Conservation (phyloP, 1,139 yeast species). For the Pichia sorboxylosa region DNA sequence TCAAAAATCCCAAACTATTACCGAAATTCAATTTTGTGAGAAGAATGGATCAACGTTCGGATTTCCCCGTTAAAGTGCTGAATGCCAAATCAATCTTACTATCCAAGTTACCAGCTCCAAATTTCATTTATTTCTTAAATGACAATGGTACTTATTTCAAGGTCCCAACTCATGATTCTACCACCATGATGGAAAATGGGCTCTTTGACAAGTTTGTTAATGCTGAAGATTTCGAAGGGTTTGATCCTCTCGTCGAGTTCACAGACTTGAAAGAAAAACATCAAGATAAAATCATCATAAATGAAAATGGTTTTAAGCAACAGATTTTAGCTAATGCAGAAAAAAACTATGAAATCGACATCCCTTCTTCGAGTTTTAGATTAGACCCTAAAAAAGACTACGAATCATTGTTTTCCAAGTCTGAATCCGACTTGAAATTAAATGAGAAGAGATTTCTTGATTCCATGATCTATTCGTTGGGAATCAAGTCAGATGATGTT, state of each 20-base stretch:
- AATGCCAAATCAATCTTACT: constrained; percentile 36
- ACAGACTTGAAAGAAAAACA: constrained; percentile 2
- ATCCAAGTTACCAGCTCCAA: constrained; percentile 33
- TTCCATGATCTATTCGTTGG: constrained; percentile 24
- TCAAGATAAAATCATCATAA: background rate
- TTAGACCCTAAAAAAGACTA: constrained; percentile 5
- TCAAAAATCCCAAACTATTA: constrained; percentile 14
- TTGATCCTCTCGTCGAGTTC: constrained; percentile 16
- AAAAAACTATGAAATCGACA: constrained; percentile 1
- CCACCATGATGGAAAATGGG: constrained; percentile 22
- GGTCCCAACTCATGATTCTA: constrained; percentile 17
- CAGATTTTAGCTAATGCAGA: background rate
- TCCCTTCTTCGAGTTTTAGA: constrained; percentile 4
- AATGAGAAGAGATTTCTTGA: constrained; percentile 15
- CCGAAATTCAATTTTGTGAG: constrained; percentile 36
- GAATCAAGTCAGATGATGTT: constrained; percentile 20
- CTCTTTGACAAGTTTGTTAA: constrained; percentile 22
- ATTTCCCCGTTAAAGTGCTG: constrained; percentile 24
- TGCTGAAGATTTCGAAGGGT: background rate
- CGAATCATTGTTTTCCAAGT: constrained; percentile 3
- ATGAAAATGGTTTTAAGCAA: constrained; percentile 2
- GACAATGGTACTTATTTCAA: constrained; percentile 29
- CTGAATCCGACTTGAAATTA: constrained; percentile 1
- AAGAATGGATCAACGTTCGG: constrained; percentile 23
- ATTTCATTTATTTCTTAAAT: constrained; percentile 32